phyloP scores from a whole-genome alignment of 1,139 yeast genomes.

The Candida sp. region DNA sequence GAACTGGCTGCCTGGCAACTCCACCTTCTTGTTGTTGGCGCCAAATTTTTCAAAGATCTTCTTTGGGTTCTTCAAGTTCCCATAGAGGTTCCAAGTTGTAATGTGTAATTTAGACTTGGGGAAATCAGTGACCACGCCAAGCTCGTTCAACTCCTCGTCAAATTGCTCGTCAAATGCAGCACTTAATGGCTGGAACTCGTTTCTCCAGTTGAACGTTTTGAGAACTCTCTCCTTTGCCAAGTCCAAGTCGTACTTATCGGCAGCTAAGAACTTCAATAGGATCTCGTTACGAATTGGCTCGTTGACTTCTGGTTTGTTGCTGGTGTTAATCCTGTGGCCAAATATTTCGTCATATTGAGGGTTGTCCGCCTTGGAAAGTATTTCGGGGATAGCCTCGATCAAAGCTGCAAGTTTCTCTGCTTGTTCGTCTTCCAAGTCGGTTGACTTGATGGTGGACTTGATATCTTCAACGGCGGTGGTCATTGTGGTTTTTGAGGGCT shows the following conservation, averaged over 20 bases:
- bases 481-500: background rate
- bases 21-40: slow-evolving; percentile 14
- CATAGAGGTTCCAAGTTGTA: slow-evolving; percentile 88
- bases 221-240: slow-evolving; percentile 53
- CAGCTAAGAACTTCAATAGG: slow-evolving; percentile 68
- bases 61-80: slow-evolving; percentile 67
- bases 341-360: slow-evolving; percentile 76
- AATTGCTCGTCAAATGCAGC: slow-evolving; percentile 80
- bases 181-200: slow-evolving; percentile 72
- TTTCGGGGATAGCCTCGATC: slow-evolving; percentile 26
- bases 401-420: slow-evolving; percentile 20
- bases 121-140: slow-evolving; percentile 69
- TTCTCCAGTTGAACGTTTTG: slow-evolving; percentile 79
- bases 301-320: slow-evolving; percentile 47
- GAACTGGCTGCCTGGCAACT: slow-evolving; percentile 55
- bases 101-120: slow-evolving; percentile 37
- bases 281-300: slow-evolving; percentile 54
- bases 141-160: slow-evolving; percentile 55
- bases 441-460: slow-evolving; percentile 15
- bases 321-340: slow-evolving; percentile 67
- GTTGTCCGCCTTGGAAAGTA: slow-evolving; percentile 29
- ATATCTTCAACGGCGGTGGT: slow-evolving; percentile 4
- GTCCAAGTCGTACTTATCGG: slow-evolving; percentile 61
- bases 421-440: slow-evolving; percentile 16
- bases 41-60: slow-evolving; percentile 63